Percentiles rank a stretch among this genome's conserved stretches.
phyloP scores from a whole-genome alignment of 2,329 filamentous ascomycete species.

The Magnaporthiopsis rhizophila region DNA sequence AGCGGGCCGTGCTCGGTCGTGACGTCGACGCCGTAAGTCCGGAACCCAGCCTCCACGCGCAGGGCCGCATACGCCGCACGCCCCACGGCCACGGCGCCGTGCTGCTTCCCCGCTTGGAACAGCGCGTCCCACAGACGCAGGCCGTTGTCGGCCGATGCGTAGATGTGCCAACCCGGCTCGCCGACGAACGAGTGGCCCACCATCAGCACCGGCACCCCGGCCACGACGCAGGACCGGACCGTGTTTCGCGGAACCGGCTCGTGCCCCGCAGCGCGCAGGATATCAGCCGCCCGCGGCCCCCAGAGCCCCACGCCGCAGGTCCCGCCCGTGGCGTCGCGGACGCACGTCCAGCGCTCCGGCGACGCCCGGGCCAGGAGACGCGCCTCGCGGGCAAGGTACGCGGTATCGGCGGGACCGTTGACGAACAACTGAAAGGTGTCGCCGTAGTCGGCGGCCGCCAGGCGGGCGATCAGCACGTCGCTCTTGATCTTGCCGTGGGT shows the following conservation, averaged over 20 bases:
- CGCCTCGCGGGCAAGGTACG: constrained; percentile 46
- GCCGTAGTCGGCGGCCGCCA: constrained; percentile 24
- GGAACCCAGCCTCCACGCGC: constrained; percentile 51
- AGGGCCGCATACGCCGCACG: constrained; percentile 50
- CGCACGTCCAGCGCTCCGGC: constrained; percentile 36
- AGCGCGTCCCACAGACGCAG: constrained; percentile 50
- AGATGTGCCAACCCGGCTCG: constrained; percentile 55
- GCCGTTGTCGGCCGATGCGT: constrained; percentile 51
- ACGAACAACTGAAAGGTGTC: constrained; percentile 47
- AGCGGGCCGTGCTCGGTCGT: constrained; percentile 53
- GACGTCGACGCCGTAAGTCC: constrained; percentile 50
- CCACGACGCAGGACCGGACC: constrained; percentile 36
- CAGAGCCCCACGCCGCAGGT: constrained; percentile 56
- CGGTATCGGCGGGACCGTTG: constrained; percentile 45
- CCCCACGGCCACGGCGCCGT: constrained; percentile 51
- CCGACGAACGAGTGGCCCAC: constrained; percentile 53
- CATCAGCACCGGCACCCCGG: constrained; percentile 46
- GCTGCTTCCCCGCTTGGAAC: constrained; percentile 42
- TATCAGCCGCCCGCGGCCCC: constrained; percentile 47
- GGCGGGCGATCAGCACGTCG: constrained; percentile 47
- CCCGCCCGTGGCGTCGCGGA: constrained; percentile 51
- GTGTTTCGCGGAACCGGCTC: too few species aligned
- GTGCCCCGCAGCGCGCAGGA: too few species aligned
- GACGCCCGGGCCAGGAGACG: constrained; percentile 32
- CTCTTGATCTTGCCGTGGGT: constrained; percentile 43